Evolutionary conservation across 1,284 basidiomycete genomes (phyloP), one percentile per base, ranked within the genome.

Genomic region (Ustilago loliicola): DNA sequence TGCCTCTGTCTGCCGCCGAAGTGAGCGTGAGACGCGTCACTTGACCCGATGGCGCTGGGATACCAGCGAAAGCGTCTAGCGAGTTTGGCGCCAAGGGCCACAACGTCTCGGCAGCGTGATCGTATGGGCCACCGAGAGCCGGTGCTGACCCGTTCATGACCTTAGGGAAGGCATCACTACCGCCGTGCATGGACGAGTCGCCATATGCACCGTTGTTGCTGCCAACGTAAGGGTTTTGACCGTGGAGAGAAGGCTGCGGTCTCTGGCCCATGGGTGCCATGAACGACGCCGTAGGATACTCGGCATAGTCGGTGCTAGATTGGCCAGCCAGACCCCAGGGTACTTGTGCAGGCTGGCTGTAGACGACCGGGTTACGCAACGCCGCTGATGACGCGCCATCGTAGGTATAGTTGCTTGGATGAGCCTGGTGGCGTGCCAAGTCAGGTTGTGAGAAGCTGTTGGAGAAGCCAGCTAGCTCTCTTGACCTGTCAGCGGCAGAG

Each of bases 31-130:
- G 65, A 8, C 73, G 68, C 25, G 73, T 25, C 13, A 63, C 63
- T 7, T 57, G 45, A 13, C 62, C 66, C 1, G 64, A 42, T 0
- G 73, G 68, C 3, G 58, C 58, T 11, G 73, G 73, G 10, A 76
- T 72, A 11, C 69, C 69, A 32, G 73, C 73, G 36, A 76, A 76
- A 15, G 73, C 73, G 25, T 76, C 73, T 23, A 76, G 68, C 40
- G 73, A 72, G 57, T 51, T 76, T 15, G 73, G 69, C 13, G 53
- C 73, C 3, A 76, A 53, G 6, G 73, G 73, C 73, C 71, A 72
- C 11, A 72, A 30, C 23, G 69, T 72, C 38, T 72, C 71, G n/a
- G 65, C 53, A 6, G 61, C 29, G 27, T 63, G 71, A n/a, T 72
- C 71, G 53, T 72, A 72, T 0, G 65, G 17, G n/a, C 47, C 57